Percentiles rank a stretch among this genome's conserved stretches.
Evolutionary conservation across 495 filamentous ascomycete species (phyloP).

Genomic region (Penicillium nucicola): DNA sequence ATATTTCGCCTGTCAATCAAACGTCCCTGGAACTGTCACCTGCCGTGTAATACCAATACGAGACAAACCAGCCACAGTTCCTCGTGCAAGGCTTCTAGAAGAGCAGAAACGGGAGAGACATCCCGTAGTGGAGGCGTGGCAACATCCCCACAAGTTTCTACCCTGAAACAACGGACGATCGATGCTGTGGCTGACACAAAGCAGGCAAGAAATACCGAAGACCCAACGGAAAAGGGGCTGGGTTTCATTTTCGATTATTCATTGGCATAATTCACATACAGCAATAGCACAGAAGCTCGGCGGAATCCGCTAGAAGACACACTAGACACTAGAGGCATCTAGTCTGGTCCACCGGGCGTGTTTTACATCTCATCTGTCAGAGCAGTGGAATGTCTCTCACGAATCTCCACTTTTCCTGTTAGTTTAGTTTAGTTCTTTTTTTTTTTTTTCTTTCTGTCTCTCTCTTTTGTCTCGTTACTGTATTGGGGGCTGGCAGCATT

Average conservation of each 20-base stretch:
- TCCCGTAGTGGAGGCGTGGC: slow-evolving; percentile 16
- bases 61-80: neutral
- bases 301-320: slow-evolving; percentile 5
- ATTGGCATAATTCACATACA: neutral
- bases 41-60: neutral
- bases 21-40: too few relatives aligned
- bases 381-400: neutral
- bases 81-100: neutral
- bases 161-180: slow-evolving; percentile 26
- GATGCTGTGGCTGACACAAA: slow-evolving; percentile 20
- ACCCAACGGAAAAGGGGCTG: slow-evolving; percentile 10
- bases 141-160: slow-evolving; percentile 25
- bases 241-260: too few relatives aligned
- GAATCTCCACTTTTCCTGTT: neutral
- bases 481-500: neutral
- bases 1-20: too few relatives aligned
- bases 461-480: too few relatives aligned
- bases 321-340: neutral
- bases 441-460: too few relatives aligned
- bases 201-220: neutral
- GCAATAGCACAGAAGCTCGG: slow-evolving; percentile 1
- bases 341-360: neutral
- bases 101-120: neutral
- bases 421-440: neutral
- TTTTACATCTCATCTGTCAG: slow-evolving; percentile 2